Conservation (phyloP, 768 basidiomycete species). For the Amanita pallidorosea region DNA sequence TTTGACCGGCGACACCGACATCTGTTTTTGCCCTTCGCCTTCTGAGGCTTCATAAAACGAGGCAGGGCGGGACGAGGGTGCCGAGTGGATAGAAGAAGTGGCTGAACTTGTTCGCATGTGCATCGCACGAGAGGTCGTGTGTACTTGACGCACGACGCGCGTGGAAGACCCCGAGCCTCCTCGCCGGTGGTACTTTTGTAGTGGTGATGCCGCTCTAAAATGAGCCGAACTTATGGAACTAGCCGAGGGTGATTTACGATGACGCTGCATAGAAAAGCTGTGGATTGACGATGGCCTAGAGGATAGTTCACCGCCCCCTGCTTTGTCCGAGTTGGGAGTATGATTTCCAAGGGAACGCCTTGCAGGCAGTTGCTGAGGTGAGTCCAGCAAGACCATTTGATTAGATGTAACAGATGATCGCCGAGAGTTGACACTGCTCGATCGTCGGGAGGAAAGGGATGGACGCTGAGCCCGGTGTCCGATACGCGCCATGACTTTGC, state of each 20-base stretch:
- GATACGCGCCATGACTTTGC: conserved; percentile 8
- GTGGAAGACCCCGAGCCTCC: conserved; percentile 78
- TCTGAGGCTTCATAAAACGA: conserved; percentile 74
- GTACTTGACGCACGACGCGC: conserved; percentile 60
- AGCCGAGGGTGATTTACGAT: conserved; percentile 67
- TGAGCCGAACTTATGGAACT: conserved; percentile 66
- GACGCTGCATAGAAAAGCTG: conserved; percentile 57
- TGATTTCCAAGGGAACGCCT: conserved; percentile 69
- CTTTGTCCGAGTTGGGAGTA: conserved; percentile 82
- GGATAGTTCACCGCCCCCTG: conserved; percentile 37
- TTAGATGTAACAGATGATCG: conserved; percentile 45
- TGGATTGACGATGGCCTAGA: conserved; percentile 81
- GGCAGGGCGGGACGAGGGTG: conserved; percentile 63
- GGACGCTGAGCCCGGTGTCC: conserved; percentile 56
- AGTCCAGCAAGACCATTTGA: conserved; percentile 46
- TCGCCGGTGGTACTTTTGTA: conserved; percentile 70
- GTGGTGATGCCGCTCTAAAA: conserved; percentile 63
- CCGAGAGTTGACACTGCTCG: conserved; percentile 85
- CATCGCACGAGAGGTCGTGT: conserved; percentile 30
- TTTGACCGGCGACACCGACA: conserved; percentile 45
- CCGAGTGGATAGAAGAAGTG: conserved; percentile 69
- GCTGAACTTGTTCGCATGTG: conserved; percentile 71
- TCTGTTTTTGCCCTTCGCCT: conserved; percentile 30
- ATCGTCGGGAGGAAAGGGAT: conserved; percentile 73
- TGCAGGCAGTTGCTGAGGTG: conserved; percentile 43